Evolutionary conservation across 2,329 filamentous ascomycete species (phyloP), one percentile per base, ranked within the genome.

Genomic region (Ilyonectria robusta): DNA sequence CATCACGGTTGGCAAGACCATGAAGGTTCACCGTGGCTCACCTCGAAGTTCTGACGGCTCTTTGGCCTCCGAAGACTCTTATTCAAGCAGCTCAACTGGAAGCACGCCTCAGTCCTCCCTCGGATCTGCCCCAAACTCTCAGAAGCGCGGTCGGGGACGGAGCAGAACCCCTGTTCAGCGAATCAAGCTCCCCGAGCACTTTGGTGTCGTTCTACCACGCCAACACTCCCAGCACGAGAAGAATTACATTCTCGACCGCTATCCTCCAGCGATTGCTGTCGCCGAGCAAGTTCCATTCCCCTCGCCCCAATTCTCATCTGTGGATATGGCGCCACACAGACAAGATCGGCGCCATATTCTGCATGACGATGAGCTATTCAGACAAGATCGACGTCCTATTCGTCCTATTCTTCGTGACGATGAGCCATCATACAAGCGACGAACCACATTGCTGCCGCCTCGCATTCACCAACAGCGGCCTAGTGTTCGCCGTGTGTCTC

Each of bases 31-130:
- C 17, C 15, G 61, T 6, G 31, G 55, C n/a, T 62, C 57, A 5
- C 35, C 54, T 40, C 64, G 37, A 23, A 64, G 67, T 19, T 74
- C 75, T 35, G 33, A 63, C 8, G 72, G 69, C 31, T 76, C 71
- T 17, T 47, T 51, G 31, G 46, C 60, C 17, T 68, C 67, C 6
- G 62, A 42, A 3, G 59, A 46, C 19, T 37, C 35, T 9, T 65
- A 21, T 35, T 63, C 66, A 6, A 55, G 63, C 23, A 70, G 65
- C 51, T 42, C 40, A n/a, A 42, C 15, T n/a, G 40, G 15, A 46
- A 65, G 51, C n/a, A 76, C 75, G 1, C 67, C 69, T 6, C 51
- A 56, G 11, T 74, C 75, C 2, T 75, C 75, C 5, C 33, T 68
- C 11, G 60, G 64, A 13, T 71, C 67, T 9, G 58, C 59, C 42